Percentiles rank a stretch among this genome's conserved stretches.
Evolutionary conservation across 345 rosid species (phyloP).

Genomic region (Linum trigynum): DNA sequence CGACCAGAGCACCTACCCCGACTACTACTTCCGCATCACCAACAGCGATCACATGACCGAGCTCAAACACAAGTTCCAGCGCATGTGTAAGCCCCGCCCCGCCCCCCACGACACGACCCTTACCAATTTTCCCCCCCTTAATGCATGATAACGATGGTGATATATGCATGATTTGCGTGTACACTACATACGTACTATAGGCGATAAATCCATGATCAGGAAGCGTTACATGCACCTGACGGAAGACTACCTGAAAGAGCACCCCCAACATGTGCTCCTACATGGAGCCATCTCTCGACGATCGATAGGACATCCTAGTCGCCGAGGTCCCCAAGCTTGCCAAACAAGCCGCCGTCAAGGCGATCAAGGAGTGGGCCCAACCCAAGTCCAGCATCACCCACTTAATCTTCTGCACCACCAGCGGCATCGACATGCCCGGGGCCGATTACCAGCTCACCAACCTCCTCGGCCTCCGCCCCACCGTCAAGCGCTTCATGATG

Average conservation of each 20-base stretch:
- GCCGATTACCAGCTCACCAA: slow-evolving; percentile 89
- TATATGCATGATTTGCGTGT: neutral
- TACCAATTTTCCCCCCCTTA: too few species aligned
- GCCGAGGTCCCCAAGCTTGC: neutral
- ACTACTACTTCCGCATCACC: slow-evolving; percentile 5
- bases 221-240: slow-evolving; percentile 4
- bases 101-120: neutral
- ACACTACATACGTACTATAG: neutral
- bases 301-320: neutral
- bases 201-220: neutral
- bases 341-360: neutral
- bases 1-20: slow-evolving; percentile 2
- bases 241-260: neutral
- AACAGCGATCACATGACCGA: slow-evolving; percentile 5
- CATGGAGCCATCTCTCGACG: slow-evolving; percentile 2
- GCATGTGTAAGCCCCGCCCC: neutral
- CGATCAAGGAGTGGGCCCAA: slow-evolving; percentile 20
- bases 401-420: slow-evolving; percentile 70
- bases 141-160: too few species aligned
- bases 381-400: slow-evolving; percentile 82
- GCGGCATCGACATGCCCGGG: slow-evolving; percentile 90
- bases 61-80: slow-evolving; percentile 2
- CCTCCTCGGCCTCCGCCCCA: slow-evolving; percentile 48
- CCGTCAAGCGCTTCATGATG: slow-evolving; percentile 4
- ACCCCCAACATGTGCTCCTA: slow-evolving; percentile 1